Evolutionary conservation across 331 rosid species (phyloP).

Genomic region (Rosa hybrid): DNA sequence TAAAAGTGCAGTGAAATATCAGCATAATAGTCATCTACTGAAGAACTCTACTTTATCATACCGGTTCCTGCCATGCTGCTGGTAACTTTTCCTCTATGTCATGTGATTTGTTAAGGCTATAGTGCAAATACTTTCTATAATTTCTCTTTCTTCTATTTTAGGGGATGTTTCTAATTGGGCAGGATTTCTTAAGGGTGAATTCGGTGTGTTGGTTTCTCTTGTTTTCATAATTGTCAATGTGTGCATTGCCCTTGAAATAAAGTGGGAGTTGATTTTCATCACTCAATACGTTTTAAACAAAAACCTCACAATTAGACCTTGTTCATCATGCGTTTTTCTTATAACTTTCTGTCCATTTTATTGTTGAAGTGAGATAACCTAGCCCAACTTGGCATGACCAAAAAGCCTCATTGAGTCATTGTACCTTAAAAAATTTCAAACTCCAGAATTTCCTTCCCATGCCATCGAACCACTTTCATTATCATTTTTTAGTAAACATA

Average conservation of each 20-base stretch:
- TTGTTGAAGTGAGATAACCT: not conserved
- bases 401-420: not conserved
- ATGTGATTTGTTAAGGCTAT: conserved; percentile 21
- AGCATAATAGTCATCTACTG: no score
- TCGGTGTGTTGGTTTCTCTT: conserved; percentile 48
- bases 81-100: conserved; percentile 47
- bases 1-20: no score
- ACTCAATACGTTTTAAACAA: not conserved
- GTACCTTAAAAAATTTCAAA: not conserved
- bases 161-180: conserved; percentile 80
- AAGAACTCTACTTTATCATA: conserved; percentile 48
- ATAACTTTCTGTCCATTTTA: not conserved
- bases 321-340: not conserved
- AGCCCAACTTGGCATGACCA: not conserved
- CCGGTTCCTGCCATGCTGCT: conserved; percentile 84
- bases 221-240: not conserved
- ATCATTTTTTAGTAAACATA: not conserved
- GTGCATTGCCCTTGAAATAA: not conserved
- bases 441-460: not conserved
- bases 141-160: conserved; percentile 35
- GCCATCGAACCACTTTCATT: not conserved
- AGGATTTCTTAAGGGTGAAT: conserved; percentile 54
- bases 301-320: not conserved
- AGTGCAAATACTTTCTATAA: conserved; percentile 25
- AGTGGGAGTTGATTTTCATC: conserved; percentile 6